phyloP scores from a whole-genome alignment of 2,329 filamentous ascomycete genomes.

The Paracorniculantispora psalliotae region DNA sequence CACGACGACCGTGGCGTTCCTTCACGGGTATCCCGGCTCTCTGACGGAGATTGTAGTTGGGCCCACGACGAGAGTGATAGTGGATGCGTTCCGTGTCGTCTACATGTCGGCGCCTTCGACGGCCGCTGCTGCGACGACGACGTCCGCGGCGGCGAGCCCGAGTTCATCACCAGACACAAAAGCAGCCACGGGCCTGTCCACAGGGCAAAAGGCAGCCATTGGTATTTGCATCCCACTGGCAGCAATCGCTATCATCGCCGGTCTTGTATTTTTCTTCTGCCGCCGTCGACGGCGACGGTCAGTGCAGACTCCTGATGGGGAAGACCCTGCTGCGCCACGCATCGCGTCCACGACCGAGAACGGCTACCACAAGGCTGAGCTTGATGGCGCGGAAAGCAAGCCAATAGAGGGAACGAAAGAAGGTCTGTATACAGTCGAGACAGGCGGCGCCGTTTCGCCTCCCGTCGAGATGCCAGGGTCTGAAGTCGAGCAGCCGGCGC shows the following conservation, averaged over 20 bases:
- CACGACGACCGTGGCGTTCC: too few species aligned
- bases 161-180: neutral
- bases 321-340: neutral
- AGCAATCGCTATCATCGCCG: neutral
- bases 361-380: neutral
- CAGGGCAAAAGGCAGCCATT: neutral
- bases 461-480: neutral
- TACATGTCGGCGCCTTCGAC: too few species aligned
- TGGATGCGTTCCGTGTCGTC: too few species aligned
- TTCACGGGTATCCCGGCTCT: too few species aligned
- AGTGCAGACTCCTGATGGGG: too few species aligned
- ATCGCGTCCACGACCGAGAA: neutral
- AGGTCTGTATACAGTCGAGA: too few species aligned
- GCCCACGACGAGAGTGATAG: too few species aligned
- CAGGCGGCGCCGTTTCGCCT: neutral
- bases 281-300: neutral
- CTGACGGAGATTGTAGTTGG: too few species aligned
- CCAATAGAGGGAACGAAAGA: too few species aligned
- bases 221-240: neutral
- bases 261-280: neutral
- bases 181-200: neutral
- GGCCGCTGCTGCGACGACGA: too few species aligned
- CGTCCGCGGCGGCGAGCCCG: neutral
- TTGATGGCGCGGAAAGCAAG: neutral
- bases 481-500: neutral